Conservation (phyloP, 768 basidiomycete species). For the Pleurotus djamor region DNA sequence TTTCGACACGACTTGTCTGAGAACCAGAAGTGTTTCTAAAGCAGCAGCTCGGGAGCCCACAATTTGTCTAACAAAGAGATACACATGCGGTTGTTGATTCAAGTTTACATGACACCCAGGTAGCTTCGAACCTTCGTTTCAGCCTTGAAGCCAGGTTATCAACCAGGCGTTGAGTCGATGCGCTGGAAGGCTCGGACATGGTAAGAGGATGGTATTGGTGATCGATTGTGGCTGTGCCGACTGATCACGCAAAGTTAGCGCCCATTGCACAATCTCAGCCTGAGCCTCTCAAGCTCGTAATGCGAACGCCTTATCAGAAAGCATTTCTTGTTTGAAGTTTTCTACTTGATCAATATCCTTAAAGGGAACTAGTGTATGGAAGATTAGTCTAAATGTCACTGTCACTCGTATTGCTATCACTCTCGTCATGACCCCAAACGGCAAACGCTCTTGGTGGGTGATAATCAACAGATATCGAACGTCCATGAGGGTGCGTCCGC, state of each 20-base stretch:
- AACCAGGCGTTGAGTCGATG: constrained; percentile 53
- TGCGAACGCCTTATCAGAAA: no score
- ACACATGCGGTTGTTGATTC: constrained; percentile 11
- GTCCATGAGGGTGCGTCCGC: constrained; percentile 29
- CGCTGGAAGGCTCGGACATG: constrained; percentile 13
- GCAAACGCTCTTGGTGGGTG: constrained; percentile 65
- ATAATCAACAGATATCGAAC: constrained; percentile 36
- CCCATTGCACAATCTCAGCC: no score
- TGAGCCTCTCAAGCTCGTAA: no score
- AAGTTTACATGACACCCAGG: constrained; percentile 5
- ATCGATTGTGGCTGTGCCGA: no score
- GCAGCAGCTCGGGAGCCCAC: constrained; percentile 90
- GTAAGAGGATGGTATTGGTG: background rate
- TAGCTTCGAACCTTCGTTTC: constrained; percentile 60
- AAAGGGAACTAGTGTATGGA: background rate
- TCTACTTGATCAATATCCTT: no score
- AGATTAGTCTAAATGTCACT: constrained; percentile 34
- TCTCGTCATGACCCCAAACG: constrained; percentile 87
- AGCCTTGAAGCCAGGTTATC: constrained; percentile 70
- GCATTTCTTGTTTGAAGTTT: no score
- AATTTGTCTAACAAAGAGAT: constrained; percentile 62
- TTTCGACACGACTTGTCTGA: constrained; percentile 87
- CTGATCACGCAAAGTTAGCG: no score
- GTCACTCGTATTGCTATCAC: constrained; percentile 82
- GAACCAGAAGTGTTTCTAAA: constrained; percentile 82